Conservation (phyloP, 2,329 filamentous ascomycete species). For the Penicillium sp. region DNA sequence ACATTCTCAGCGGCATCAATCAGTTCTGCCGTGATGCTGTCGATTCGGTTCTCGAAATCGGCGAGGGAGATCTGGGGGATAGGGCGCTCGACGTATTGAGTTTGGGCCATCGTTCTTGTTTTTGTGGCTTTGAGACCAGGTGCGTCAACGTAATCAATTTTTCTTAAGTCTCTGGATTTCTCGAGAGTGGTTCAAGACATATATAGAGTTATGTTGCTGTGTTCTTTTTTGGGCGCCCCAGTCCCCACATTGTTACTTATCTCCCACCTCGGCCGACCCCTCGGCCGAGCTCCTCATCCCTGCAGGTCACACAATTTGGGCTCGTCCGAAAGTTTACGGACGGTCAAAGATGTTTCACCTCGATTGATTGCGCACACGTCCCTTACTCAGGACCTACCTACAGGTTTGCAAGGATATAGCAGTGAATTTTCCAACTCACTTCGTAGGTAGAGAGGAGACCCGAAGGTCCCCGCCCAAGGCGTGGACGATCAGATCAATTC, state of each 20-base stretch:
- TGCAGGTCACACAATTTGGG: constrained; percentile 16
- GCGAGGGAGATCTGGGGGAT: constrained; percentile 59
- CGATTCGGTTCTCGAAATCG: constrained; percentile 57
- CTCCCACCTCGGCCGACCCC: constrained; percentile 8
- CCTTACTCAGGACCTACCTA: no score
- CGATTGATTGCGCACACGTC: neutral
- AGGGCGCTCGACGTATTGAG: constrained; percentile 47
- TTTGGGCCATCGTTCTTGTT: constrained; percentile 24
- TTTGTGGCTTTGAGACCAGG: neutral
- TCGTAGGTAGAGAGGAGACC: neutral
- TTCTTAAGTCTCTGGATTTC: neutral
- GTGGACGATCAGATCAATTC: neutral
- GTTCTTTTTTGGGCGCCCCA: neutral
- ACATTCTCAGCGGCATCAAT: constrained; percentile 60
- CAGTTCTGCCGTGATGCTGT: constrained; percentile 58
- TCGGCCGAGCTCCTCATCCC: constrained; percentile 8
- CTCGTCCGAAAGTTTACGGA: neutral
- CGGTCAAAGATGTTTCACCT: neutral
- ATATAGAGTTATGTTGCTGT: neutral
- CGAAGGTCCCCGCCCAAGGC: neutral
- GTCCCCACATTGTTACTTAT: neutral
- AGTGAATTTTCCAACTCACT: no score
- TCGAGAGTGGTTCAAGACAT: neutral
- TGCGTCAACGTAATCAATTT: neutral
- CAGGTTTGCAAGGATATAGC: neutral